Evolutionary conservation across 2,329 filamentous ascomycete genomes (phyloP), one percentile per base, ranked within the genome.

Genomic region (Myriangium duriaei): DNA sequence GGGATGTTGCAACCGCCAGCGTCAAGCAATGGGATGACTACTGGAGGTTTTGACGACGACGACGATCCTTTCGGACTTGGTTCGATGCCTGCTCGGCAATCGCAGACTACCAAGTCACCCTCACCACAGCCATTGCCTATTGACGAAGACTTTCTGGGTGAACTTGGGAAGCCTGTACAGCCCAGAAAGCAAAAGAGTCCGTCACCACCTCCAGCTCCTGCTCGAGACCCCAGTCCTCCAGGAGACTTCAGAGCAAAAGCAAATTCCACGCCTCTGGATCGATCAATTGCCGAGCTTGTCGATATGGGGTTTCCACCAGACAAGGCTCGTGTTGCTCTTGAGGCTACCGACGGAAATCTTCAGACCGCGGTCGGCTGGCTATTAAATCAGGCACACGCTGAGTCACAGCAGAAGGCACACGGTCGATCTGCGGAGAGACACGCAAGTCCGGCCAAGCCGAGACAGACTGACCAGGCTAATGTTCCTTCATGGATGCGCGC

Each of bases 291-390:
- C 7, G 85, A 96, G 55, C 64, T 98, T 16, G 76, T 95, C 3
- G 88, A 95, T 48, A 96, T 96, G 74, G 91, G 91, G 1, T 98
- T 98, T 50, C 76, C 84, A 0, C 71, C 77, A 0, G 83, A 93
- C 42, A 85, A 86, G 51, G 81, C 91, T n/a, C 72, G 73, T 38
- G 69, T 79, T 45, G 91, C 86, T 4, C 61, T 98, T 29, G 76
- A 76, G 9, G 80, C 85, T 51, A 94, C 82, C 19, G 80, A 84
- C 3, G 78, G 77, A 3, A 81, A 95, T 53, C 75, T 94, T 7
- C 85, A 94, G 56, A 79, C 76, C 34, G 88, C 88, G 2, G 84
- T 93, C 5, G 79, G 87, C 29, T 92, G 81, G 77, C 69, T 98
- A 7, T 63, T 98, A 24, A 91, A 92, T 41, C 83, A 94, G 55